Conservation (phyloP, 129 eudicot genomes). For the Flaveria robusta region DNA sequence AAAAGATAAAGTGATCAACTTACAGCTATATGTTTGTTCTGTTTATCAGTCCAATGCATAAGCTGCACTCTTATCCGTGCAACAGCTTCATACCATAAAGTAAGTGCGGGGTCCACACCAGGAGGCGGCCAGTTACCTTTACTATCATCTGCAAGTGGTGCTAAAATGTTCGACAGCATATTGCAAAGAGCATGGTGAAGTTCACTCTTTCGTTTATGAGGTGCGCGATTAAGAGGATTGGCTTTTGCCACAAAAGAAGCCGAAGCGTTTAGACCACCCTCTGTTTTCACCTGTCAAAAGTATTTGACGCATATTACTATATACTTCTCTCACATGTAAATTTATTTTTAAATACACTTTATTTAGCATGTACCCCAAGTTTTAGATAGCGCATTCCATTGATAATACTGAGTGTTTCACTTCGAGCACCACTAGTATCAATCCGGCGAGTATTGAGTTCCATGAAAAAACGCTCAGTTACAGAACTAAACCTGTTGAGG, state of each 20-base stretch:
- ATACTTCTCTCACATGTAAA: constrained; percentile 2
- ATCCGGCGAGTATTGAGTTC: constrained; percentile 95
- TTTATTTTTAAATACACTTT: neutral
- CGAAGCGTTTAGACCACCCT: constrained; percentile 91
- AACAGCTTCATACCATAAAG: constrained; percentile 95
- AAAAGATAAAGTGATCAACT: constrained; percentile 32
- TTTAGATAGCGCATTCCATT: constrained; percentile 97
- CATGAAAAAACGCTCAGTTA: constrained; percentile 97
- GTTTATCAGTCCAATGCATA: constrained; percentile 97
- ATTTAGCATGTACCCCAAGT: constrained; percentile 75
- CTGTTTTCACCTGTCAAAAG: constrained; percentile 81
- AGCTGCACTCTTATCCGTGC: constrained; percentile 85
- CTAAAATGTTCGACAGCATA: constrained; percentile 93
- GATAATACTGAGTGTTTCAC: constrained; percentile 95
- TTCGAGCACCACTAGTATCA: constrained; percentile 87
- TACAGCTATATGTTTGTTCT: constrained; percentile 95
- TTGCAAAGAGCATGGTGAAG: constrained; percentile 93
- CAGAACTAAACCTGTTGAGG: constrained; percentile 79
- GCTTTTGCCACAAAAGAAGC: constrained; percentile 99
- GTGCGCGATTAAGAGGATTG: constrained; percentile 87
- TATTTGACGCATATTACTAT: constrained; percentile 19
- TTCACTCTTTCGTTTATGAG: constrained; percentile 96
- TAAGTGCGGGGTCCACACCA: constrained; percentile 90
- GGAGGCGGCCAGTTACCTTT: constrained; percentile 98
- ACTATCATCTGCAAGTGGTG: constrained; percentile 95